phyloP scores from a whole-genome alignment of 1,284 basidiomycete genomes.

The Ganoderma resinaceum region DNA sequence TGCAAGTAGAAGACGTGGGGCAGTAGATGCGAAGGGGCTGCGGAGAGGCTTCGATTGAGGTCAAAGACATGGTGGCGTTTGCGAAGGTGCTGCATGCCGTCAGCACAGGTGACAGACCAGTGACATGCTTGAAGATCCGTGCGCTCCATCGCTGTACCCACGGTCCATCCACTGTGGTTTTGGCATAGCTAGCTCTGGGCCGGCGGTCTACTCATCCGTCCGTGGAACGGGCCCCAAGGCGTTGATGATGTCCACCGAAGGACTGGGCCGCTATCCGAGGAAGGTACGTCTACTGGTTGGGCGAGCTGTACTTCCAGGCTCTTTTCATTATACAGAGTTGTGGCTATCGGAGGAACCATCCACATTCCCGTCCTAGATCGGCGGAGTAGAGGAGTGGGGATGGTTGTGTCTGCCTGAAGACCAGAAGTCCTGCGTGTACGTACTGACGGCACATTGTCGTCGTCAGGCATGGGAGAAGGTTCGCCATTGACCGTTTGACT shows the following conservation, averaged over 20 bases:
- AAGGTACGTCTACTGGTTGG: background rate
- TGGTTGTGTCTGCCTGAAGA: background rate
- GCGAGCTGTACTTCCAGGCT: background rate
- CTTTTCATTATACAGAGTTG: background rate
- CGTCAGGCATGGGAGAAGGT: background rate
- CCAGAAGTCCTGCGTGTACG: background rate
- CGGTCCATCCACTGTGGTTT: background rate
- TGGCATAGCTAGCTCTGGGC: background rate
- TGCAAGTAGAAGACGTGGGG: constrained; percentile 7
- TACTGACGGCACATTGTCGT: background rate
- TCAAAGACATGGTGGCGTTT: constrained; percentile 14
- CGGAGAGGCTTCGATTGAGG: constrained; percentile 14
- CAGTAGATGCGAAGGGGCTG: background rate
- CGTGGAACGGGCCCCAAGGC: background rate
- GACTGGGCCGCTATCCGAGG: background rate
- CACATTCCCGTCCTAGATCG: background rate
- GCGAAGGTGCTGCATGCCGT: constrained; percentile 2
- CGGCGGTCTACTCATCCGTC: background rate
- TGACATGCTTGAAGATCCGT: background rate
- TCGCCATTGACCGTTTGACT: background rate
- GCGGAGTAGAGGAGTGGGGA: background rate
- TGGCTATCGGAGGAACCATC: background rate
- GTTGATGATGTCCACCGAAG: background rate
- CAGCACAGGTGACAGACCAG: background rate
- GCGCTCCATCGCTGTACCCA: background rate